Conservation (phyloP, 148 eudicot genomes). For the Fagopyrum homotropicum region DNA sequence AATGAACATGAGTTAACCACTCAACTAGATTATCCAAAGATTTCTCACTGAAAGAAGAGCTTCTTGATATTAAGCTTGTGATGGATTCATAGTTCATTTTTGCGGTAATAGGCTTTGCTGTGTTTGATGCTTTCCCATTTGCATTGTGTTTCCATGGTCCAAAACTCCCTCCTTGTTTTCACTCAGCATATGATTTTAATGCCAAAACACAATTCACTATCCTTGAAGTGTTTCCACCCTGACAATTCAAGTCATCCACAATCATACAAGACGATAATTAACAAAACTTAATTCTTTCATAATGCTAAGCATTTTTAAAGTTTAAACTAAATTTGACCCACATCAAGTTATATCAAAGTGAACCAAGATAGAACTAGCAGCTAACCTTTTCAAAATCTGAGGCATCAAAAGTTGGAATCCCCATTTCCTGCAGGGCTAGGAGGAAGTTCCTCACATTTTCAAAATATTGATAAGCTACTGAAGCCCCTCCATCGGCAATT, state of each 20-base stretch:
- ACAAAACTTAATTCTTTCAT: too few relatives aligned
- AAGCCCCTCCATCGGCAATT: constrained; percentile 27
- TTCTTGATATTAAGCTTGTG: too few relatives aligned
- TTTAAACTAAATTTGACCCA: neutral
- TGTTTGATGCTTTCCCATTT: too few relatives aligned
- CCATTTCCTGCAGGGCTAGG: constrained; percentile 7
- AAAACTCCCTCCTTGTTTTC: constrained; percentile 71
- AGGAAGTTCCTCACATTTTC: constrained; percentile 13
- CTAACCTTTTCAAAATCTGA: constrained; percentile 15
- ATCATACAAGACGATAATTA: neutral
- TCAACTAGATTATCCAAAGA: constrained; percentile 33
- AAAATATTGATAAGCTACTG: constrained; percentile 12
- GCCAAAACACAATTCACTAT: constrained; percentile 76
- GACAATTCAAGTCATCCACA: constrained; percentile 9
- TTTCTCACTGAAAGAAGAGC: too few relatives aligned
- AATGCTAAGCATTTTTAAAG: too few relatives aligned
- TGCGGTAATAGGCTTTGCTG: too few relatives aligned
- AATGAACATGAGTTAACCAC: too few relatives aligned
- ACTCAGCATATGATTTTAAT: constrained; percentile 53
- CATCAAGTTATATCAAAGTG: neutral
- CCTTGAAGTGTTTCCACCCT: constrained; percentile 91
- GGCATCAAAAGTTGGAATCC: constrained; percentile 15
- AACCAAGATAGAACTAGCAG: neutral
- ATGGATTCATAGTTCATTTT: too few relatives aligned
- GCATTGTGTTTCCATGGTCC: too few relatives aligned